Evolutionary conservation across 2,329 filamentous ascomycete species (phyloP), one percentile per base, ranked within the genome.

Genomic region (Fusarium xyrophilum): DNA sequence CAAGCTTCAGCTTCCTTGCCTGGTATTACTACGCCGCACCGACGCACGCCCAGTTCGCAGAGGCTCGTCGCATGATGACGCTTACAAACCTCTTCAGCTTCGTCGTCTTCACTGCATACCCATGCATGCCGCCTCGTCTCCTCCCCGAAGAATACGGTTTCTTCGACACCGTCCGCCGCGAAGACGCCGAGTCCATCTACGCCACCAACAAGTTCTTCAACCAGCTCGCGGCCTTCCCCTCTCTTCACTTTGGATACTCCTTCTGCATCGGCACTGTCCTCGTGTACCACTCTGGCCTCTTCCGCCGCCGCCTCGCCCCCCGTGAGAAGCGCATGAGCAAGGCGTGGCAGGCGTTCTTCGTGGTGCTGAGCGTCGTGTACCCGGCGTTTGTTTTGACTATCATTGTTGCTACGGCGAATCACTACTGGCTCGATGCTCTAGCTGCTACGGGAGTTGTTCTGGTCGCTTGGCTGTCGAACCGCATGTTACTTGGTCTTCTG

Each of bases 371-470:
- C 32, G 60, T 87, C 21, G 76, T 79, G 47, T 88, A 88, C 70
- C 86, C 86, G 3, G 69, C 76, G 8, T 82, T 85, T 71, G 85
- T 88, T 53, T 73, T 89, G 50, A 79, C 83, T 1, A 84, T 84
- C 32, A 89, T 89, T 62, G 83, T 89, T 30, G 84, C 86, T 19
- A 89, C 87, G 1, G 87, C 86, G 35, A 89, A 89, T 70, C 87
- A 84, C 70, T 84, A 91, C 75, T 84, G 90, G 47, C 81, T 91
- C 7, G 89, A 92, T 76, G 89, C 89, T 0, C 81, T 90, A 23
- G 89, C 88, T 3, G 89, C 89, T 0, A 83, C 85, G 2, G 70
- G 85, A 21, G 88, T 91, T 5, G 90, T 89, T 47, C 80, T 81
- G 1, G 67, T 89, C 13, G 87, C 87, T 0, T 91, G 88, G 85